Percentiles rank a stretch among this genome's conserved stretches.
Conservation (phyloP, 2,329 filamentous ascomycete genomes). For the Fusarium euwallaceae region DNA sequence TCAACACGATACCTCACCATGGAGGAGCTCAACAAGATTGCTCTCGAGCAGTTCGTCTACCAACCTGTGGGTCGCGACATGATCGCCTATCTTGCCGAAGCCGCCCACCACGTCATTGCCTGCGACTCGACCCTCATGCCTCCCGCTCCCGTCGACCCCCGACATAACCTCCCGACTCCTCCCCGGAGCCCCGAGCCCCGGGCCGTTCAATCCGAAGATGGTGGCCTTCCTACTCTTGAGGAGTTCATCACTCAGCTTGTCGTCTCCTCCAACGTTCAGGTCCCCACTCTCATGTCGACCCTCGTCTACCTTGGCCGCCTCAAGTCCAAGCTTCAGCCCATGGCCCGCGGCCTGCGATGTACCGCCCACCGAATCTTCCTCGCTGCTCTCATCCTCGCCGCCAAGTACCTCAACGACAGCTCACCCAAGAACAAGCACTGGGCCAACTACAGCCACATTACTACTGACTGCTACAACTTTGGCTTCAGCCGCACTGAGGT, state of each 20-base stretch:
- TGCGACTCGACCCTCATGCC: slow-evolving; percentile 76
- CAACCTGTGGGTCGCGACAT: slow-evolving; percentile 80
- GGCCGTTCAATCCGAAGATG: slow-evolving; percentile 62
- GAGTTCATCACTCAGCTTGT: slow-evolving; percentile 94
- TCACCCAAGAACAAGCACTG: slow-evolving; percentile 99
- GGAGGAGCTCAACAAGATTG: slow-evolving; percentile 76
- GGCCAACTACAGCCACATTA: slow-evolving; percentile 91
- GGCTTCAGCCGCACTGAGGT: slow-evolving; percentile 96
- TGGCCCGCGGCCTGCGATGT: slow-evolving; percentile 96
- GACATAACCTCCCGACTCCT: slow-evolving; percentile 61
- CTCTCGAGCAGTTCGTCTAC: slow-evolving; percentile 85
- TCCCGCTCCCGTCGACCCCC: slow-evolving; percentile 51
- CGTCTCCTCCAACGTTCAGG: slow-evolving; percentile 93
- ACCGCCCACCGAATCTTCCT: slow-evolving; percentile 98
- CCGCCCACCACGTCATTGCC: slow-evolving; percentile 82
- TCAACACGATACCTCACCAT: slow-evolving; percentile 62
- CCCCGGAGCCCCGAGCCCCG: slow-evolving; percentile 64
- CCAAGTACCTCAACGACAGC: slow-evolving; percentile 98
- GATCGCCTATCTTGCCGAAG: slow-evolving; percentile 81
- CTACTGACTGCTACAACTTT: slow-evolving; percentile 75
- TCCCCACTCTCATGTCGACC: slow-evolving; percentile 96
- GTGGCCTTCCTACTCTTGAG: slow-evolving; percentile 81
- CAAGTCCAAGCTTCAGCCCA: slow-evolving; percentile 86
- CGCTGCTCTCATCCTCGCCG: slow-evolving; percentile 84
- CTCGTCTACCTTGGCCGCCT: slow-evolving; percentile 93